phyloP scores from a whole-genome alignment of 805 yeast genomes.

The Ogataea thermomethanolica region DNA sequence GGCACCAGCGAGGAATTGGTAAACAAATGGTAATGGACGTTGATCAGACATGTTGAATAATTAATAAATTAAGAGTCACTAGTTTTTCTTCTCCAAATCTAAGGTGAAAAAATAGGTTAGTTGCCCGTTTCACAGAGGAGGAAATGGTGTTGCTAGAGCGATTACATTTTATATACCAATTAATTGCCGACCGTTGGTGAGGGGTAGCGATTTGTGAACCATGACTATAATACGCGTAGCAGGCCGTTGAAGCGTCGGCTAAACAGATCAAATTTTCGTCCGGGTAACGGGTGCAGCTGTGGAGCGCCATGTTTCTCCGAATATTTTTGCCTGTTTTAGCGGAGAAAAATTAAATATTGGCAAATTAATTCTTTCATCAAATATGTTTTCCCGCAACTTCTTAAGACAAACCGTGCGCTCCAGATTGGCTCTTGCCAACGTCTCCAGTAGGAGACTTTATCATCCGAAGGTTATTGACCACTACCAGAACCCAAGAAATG shows the following conservation, averaged over 20 bases:
- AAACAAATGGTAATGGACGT: constrained; percentile 75
- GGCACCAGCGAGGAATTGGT: constrained; percentile 91
- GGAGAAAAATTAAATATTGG: not conserved
- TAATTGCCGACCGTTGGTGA: constrained; percentile 1
- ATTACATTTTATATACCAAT: no score
- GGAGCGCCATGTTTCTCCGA: no score
- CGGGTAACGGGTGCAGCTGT: constrained; percentile 4
- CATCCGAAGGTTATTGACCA: constrained; percentile 95
- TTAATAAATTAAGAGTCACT: not conserved
- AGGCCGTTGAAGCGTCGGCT: constrained; percentile 1
- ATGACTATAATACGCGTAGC: not conserved
- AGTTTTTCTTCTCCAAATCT: not conserved
- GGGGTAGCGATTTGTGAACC: constrained; percentile 4
- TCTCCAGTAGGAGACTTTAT: constrained; percentile 41
- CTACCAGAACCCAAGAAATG: constrained; percentile 94
- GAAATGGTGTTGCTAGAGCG: no score
- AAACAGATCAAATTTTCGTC: not conserved
- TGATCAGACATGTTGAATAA: constrained; percentile 9
- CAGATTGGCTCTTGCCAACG: constrained; percentile 11
- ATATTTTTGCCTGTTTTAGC: no score
- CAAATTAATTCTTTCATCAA: not conserved
- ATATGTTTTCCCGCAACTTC: constrained; percentile 23
- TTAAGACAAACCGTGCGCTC: constrained; percentile 12
- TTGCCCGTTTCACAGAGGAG: not conserved
- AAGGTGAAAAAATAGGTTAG: constrained; percentile 1